Conservation (phyloP, 2,329 filamentous ascomycete species). For the Truncatella angustata region DNA sequence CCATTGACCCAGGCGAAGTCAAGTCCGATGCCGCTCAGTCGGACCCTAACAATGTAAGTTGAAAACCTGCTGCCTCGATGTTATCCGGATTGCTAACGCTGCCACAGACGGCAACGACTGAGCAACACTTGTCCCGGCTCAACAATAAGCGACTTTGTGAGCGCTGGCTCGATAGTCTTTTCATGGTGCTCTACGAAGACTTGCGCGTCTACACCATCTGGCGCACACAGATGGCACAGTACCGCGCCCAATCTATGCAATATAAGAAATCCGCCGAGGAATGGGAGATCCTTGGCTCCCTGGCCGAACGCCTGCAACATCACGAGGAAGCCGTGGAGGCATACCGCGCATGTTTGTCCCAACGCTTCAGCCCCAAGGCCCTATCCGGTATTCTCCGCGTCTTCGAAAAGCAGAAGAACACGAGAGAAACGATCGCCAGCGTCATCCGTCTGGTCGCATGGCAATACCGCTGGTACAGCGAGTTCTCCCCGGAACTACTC, state of each 20-base stretch:
- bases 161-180: constrained; percentile 95
- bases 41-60: constrained; percentile 16
- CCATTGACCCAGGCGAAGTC: constrained; percentile 72
- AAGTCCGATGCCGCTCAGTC: constrained; percentile 59
- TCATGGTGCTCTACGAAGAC: constrained; percentile 99
- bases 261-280: constrained; percentile 97
- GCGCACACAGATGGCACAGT: constrained; percentile 97
- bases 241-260: constrained; percentile 85
- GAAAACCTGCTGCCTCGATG: constrained; percentile 7
- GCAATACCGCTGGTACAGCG: constrained; percentile 99
- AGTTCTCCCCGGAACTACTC: constrained; percentile 92
- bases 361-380: constrained; percentile 91
- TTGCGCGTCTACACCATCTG: constrained; percentile 98
- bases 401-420: constrained; percentile 76
- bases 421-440: constrained; percentile 76
- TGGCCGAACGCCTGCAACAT: constrained; percentile 92
- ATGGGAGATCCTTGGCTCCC: constrained; percentile 94
- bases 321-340: constrained; percentile 89
- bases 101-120: constrained; percentile 57
- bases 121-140: constrained; percentile 81
- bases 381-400: constrained; percentile 80
- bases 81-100: not conserved
- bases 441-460: constrained; percentile 91
- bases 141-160: constrained; percentile 97
- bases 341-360: constrained; percentile 81